Conservation (phyloP, 1,284 basidiomycete species). For the Malassezia sp. region DNA sequence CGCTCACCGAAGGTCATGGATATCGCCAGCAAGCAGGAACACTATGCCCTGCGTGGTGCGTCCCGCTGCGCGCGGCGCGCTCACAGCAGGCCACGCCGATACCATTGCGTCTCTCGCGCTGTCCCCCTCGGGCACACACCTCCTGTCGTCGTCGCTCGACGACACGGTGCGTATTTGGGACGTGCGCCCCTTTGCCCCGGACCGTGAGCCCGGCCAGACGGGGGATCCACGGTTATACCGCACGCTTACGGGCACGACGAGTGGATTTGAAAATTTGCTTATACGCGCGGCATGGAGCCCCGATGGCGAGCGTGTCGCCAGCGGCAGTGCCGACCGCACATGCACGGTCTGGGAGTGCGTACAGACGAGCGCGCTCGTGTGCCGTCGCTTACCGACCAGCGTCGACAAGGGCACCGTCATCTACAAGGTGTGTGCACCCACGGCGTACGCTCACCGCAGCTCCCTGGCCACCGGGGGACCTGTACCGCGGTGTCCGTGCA, state of each 20-base stretch:
- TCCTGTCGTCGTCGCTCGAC: slow-evolving; percentile 37
- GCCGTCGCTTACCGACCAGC: slow-evolving; percentile 4
- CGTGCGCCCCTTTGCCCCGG: slow-evolving; percentile 44
- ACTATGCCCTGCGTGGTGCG: slow-evolving; percentile 24
- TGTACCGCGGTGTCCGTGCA: slow-evolving; percentile 43
- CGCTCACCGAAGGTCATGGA: slow-evolving; percentile 14
- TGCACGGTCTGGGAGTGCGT: slow-evolving; percentile 41
- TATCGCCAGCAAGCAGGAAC: slow-evolving; percentile 25
- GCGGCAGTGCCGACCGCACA: slow-evolving; percentile 39
- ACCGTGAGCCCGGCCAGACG: slow-evolving; percentile 23
- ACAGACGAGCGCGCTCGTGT: too few relatives aligned
- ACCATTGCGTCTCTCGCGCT: slow-evolving; percentile 35
- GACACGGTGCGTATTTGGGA: slow-evolving; percentile 45
- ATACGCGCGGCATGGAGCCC: slow-evolving; percentile 31
- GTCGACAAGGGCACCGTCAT: slow-evolving; percentile 29
- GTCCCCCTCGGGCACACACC: slow-evolving; percentile 38
- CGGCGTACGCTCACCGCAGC: slow-evolving; percentile 4
- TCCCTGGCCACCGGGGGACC: slow-evolving; percentile 44
- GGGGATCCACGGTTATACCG: slow-evolving; percentile 29
- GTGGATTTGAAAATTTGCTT: slow-evolving; percentile 41
- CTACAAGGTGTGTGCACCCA: slow-evolving; percentile 40
- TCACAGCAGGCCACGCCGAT: slow-evolving; percentile 26
- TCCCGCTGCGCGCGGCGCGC: background rate
- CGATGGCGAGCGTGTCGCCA: slow-evolving; percentile 33
- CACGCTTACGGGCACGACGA: slow-evolving; percentile 34